phyloP scores from a whole-genome alignment of 106 monocot genomes.

The Triglochin maritima region DNA sequence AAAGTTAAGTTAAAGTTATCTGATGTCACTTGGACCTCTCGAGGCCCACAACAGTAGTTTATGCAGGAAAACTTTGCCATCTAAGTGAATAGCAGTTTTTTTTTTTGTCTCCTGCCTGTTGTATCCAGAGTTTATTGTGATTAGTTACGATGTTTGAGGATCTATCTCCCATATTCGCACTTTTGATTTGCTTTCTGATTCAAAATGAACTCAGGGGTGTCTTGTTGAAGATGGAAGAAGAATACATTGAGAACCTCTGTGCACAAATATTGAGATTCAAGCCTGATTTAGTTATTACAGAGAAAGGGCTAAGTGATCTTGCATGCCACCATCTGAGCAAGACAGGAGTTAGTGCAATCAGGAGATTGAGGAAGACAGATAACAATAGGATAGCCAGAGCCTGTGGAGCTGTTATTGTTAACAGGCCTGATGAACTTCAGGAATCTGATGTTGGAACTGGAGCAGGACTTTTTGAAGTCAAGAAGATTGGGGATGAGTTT shows the following conservation, averaged over 20 bases:
- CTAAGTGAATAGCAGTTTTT: too few species aligned
- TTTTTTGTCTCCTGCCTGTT: too few species aligned
- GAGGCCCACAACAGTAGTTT: too few species aligned
- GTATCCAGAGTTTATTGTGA: too few species aligned
- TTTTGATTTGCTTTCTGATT: too few species aligned
- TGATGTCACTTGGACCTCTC: too few species aligned
- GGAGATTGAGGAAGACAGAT: slow-evolving; percentile 79
- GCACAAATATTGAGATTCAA: slow-evolving; percentile 82
- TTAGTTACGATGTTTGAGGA: too few species aligned
- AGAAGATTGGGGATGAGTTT: slow-evolving; percentile 94
- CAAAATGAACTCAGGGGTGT: slow-evolving; percentile 39
- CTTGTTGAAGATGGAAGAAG: slow-evolving; percentile 89
- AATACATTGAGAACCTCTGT: slow-evolving; percentile 87
- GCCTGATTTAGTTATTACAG: slow-evolving; percentile 84
- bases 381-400: slow-evolving; percentile 92
- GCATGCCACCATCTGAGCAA: slow-evolving; percentile 89
- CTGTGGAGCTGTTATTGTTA: slow-evolving; percentile 84
- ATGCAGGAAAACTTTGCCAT: too few species aligned
- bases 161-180: too few species aligned
- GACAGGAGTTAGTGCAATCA: slow-evolving; percentile 87
- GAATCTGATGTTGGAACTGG: slow-evolving; percentile 96
- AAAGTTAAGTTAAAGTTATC: too few species aligned
- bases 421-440: slow-evolving; percentile 90
- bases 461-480: slow-evolving; percentile 89
- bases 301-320: slow-evolving; percentile 93